These are phyloP conservation scores for Xylaria multiplex DNA, from an alignment of 2,329 filamentous ascomycete species.

Conservation along the genomic window DNA sequence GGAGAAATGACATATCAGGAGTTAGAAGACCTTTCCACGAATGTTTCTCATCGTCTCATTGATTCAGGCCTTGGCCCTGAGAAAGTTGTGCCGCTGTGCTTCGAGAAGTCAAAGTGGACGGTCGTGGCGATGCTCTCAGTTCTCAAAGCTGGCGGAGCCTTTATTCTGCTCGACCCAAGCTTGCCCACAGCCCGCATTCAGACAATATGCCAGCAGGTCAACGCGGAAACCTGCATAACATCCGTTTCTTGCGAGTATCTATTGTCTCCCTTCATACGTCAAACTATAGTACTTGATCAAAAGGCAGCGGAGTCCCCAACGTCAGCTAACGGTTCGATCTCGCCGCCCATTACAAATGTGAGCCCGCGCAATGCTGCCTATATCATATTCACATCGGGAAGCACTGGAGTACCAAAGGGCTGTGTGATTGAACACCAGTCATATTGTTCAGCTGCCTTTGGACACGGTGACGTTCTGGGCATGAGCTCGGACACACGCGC, in stretches of 20 bases:
- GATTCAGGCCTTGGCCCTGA: constrained; percentile 45
- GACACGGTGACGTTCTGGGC: constrained; percentile 3
- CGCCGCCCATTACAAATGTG: neutral
- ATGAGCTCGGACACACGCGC: constrained; percentile 33
- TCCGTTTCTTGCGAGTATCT: constrained; percentile 18
- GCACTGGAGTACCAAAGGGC: constrained; percentile 62
- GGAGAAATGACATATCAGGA: constrained; percentile 47
- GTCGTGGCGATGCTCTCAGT: constrained; percentile 50
- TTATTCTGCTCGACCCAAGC: constrained; percentile 52
- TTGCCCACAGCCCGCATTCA: constrained; percentile 50
- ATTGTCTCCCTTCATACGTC: constrained; percentile 8
- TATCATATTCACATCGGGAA: constrained; percentile 60
- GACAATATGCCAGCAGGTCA: constrained; percentile 42
- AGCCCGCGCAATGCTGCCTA: constrained; percentile 36
- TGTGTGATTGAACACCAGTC: constrained; percentile 49
- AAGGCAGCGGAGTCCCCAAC: neutral
- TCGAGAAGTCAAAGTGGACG: constrained; percentile 51
- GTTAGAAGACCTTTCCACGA: constrained; percentile 43
- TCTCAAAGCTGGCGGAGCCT: constrained; percentile 50
- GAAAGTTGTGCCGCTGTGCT: constrained; percentile 49
- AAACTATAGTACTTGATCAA: constrained; percentile 5
- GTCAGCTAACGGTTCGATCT: neutral
- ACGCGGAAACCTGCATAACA: constrained; percentile 18
- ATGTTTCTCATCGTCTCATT: constrained; percentile 42
- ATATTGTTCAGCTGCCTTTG: constrained; percentile 19